Percentiles rank a stretch among this genome's conserved stretches.
Evolutionary conservation across 345 rosid genomes (phyloP).

Genomic region (Lepidium africanum): DNA sequence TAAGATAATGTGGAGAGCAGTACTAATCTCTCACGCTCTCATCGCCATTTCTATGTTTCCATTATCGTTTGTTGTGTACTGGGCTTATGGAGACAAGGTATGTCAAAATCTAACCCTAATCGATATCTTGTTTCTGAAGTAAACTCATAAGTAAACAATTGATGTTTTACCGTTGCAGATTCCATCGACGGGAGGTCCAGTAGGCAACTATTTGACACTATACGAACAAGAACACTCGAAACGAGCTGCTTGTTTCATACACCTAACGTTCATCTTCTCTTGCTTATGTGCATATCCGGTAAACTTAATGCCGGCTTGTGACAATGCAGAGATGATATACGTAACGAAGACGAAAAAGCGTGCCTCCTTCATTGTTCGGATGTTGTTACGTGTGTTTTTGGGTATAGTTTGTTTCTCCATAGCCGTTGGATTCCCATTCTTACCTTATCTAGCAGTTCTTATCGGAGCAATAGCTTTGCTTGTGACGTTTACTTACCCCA

Average conservation of each 20-base stretch:
- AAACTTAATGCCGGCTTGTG: slow-evolving; percentile 58
- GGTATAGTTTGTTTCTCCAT: slow-evolving; percentile 37
- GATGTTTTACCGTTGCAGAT: slow-evolving; percentile 28
- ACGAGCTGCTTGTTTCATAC: slow-evolving; percentile 36
- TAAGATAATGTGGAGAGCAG: slow-evolving; percentile 72
- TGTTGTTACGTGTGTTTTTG: slow-evolving; percentile 30
- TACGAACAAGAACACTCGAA: slow-evolving; percentile 33
- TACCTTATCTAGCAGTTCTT: slow-evolving; percentile 49
- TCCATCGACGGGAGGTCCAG: slow-evolving; percentile 49
- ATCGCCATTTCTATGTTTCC: slow-evolving; percentile 54
- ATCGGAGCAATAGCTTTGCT: slow-evolving; percentile 55
- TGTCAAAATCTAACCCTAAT: neutral
- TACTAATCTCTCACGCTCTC: slow-evolving; percentile 39
- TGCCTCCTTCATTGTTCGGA: slow-evolving; percentile 46
- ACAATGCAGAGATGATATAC: slow-evolving; percentile 43
- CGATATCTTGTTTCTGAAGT: neutral
- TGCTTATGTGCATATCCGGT: slow-evolving; percentile 58
- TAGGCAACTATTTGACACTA: slow-evolving; percentile 35
- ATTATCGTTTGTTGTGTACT: slow-evolving; percentile 50
- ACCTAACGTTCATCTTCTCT: slow-evolving; percentile 43
- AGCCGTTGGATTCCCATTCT: slow-evolving; percentile 52
- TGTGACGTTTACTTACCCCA: slow-evolving; percentile 54
- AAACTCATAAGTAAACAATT: neutral
- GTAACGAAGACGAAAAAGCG: slow-evolving; percentile 33
- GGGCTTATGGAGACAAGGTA: slow-evolving; percentile 63